phyloP scores from a whole-genome alignment of 2,329 filamentous ascomycete species.

The Clonostachys chloroleuca region DNA sequence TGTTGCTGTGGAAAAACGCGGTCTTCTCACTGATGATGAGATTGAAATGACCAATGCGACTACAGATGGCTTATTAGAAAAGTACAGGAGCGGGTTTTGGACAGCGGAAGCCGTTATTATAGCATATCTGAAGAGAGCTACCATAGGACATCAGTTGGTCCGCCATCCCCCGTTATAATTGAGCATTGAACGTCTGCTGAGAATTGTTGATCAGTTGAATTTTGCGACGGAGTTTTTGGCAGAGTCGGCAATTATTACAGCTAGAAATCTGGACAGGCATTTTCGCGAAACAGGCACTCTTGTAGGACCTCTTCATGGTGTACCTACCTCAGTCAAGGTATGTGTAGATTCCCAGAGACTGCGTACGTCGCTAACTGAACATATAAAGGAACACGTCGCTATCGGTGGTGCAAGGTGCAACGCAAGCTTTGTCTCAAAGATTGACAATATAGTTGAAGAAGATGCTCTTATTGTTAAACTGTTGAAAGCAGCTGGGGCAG shows the following conservation, averaged over 20 bases:
- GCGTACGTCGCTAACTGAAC: conserved; percentile 15
- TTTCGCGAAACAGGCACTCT: conserved; percentile 29
- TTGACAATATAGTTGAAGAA: conserved; percentile 44
- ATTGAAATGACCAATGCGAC: neutral
- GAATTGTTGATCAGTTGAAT: conserved; percentile 14
- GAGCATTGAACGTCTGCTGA: conserved; percentile 1
- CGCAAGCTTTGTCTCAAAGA: conserved; percentile 51
- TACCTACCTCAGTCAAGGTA: conserved; percentile 37
- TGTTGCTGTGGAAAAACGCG: neutral
- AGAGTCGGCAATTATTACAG: conserved; percentile 35
- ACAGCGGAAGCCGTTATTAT: neutral
- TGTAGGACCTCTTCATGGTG: conserved; percentile 57
- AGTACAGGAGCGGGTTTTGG: neutral
- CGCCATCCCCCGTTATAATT: neutral
- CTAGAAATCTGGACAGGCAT: conserved; percentile 37
- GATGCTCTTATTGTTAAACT: conserved; percentile 55
- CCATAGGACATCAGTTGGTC: neutral
- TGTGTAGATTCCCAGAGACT: neutral
- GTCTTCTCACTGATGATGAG: neutral
- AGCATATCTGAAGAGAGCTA: neutral
- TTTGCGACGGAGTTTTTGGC: conserved; percentile 46
- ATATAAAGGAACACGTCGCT: conserved; percentile 51
- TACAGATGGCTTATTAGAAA: neutral
- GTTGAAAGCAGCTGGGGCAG: conserved; percentile 53
- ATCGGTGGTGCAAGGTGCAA: conserved; percentile 45